These are phyloP conservation scores for Wickerhamomyces bovis DNA, from an alignment of 805 yeast species.

Conservation along the genomic window DNA sequence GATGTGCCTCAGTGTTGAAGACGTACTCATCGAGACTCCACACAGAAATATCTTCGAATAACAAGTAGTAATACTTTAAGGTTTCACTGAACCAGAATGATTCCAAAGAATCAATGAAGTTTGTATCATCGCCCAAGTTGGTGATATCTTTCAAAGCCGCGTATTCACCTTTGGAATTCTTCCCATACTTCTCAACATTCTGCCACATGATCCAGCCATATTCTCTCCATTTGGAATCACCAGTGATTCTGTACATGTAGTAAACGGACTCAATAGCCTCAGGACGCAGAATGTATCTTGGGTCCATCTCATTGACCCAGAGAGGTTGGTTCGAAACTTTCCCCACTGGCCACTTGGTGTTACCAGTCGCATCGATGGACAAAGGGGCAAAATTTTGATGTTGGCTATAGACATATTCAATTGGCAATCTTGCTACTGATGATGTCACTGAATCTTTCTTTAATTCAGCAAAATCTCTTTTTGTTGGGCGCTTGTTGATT, in stretches of 20 bases:
- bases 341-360: conserved; percentile 7
- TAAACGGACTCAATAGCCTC: conserved; percentile 58
- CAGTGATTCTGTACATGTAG: conserved; percentile 53
- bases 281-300: conserved; percentile 46
- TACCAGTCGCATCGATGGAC: conserved; percentile 5
- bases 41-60: conserved; percentile 38
- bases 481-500: neutral
- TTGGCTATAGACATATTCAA: neutral
- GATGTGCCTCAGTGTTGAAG: conserved; percentile 60
- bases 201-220: conserved; percentile 46
- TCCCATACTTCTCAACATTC: conserved; percentile 27
- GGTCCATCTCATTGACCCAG: conserved; percentile 29
- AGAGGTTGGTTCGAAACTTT: conserved; percentile 23
- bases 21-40: conserved; percentile 49
- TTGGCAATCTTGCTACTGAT: neutral
- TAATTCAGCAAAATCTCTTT: neutral
- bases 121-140: conserved; percentile 19
- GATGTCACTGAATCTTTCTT: neutral
- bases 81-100: conserved; percentile 57
- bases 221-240: conserved; percentile 50
- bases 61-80: conserved; percentile 46
- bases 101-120: conserved; percentile 33
- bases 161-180: conserved; percentile 28
- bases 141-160: conserved; percentile 38
- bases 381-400: conserved; percentile 2